Evolutionary conservation across 495 filamentous ascomycete genomes (phyloP).

Genomic region (Talaromyces stipitatus): DNA sequence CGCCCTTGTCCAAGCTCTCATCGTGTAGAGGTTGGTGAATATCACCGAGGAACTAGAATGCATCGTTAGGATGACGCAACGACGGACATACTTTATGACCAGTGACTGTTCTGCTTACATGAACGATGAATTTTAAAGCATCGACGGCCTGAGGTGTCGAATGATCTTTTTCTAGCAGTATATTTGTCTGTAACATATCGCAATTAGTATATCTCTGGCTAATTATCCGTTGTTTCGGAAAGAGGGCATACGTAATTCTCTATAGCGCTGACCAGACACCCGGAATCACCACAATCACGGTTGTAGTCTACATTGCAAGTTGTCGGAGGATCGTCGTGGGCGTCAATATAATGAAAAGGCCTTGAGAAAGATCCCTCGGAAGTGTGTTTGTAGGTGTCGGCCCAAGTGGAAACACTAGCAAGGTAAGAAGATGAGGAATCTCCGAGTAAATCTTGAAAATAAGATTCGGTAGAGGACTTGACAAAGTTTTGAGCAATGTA

Average conservation of each 20-base stretch:
- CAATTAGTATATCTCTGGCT: no score
- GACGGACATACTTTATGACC: background rate
- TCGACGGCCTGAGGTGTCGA: constrained; percentile 15
- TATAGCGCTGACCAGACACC: constrained; percentile 56
- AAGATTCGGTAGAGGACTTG: constrained; percentile 30
- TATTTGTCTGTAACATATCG: constrained; percentile 18
- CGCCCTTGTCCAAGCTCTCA: no score
- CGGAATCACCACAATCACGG: constrained; percentile 49
- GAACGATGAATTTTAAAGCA: constrained; percentile 48
- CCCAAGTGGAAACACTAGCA: constrained; percentile 53
- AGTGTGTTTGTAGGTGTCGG: constrained; percentile 49
- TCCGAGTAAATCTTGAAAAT: constrained; percentile 40
- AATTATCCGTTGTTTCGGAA: no score
- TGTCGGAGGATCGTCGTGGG: constrained; percentile 50
- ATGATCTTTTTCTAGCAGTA: constrained; percentile 17
- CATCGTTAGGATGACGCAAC: background rate
- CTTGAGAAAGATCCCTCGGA: constrained; percentile 44
- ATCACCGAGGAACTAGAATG: constrained; percentile 48
- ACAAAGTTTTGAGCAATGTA: no score
- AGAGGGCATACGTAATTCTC: constrained; percentile 45
- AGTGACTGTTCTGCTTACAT: constrained; percentile 26
- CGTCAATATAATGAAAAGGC: constrained; percentile 58
- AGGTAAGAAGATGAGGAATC: constrained; percentile 46
- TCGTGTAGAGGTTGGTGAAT: constrained; percentile 60
- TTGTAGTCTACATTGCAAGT: constrained; percentile 47